These are phyloP conservation scores for Calonectria crousiana DNA, from an alignment of 2,329 filamentous ascomycete species.

Conservation along the genomic window DNA sequence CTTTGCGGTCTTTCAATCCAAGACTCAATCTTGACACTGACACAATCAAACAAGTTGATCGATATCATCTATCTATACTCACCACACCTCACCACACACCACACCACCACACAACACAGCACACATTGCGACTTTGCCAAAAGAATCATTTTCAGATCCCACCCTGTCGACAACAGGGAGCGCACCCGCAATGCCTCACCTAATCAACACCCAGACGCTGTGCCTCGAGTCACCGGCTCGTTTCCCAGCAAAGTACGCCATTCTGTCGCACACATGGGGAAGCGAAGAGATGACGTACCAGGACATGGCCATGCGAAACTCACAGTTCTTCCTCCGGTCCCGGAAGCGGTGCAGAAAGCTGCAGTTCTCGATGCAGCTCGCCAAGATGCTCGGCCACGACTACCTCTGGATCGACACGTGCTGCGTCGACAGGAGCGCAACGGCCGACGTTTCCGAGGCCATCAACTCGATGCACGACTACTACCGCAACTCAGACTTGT, in stretches of 20 bases:
- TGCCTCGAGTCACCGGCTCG: not conserved
- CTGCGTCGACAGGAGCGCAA: not conserved
- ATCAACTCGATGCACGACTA: slow-evolving; percentile 7
- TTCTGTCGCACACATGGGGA: not conserved
- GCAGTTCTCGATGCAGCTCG: not conserved
- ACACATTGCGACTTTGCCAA: not conserved
- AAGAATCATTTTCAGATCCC: not conserved
- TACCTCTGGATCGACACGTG: slow-evolving; percentile 5
- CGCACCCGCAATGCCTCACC: not conserved
- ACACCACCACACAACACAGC: not conserved
- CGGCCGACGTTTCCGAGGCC: not conserved
- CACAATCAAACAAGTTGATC: not conserved
- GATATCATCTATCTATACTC: not conserved
- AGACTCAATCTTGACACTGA: not conserved
- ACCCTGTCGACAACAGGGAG: not conserved
- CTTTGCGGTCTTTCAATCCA: not conserved
- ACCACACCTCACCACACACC: not conserved
- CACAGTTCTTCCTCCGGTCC: not conserved
- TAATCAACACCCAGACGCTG: not conserved
- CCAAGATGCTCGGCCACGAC: not conserved
- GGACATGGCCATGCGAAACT: not conserved
- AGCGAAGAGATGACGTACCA: not conserved
- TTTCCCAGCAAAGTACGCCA: not conserved
- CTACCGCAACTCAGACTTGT: not conserved
- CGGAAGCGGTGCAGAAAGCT: not conserved